Base-by-base conservation (phyloP, 2,329 filamentous ascomycete genomes). In the Mollisiaceae sp. region DNA sequence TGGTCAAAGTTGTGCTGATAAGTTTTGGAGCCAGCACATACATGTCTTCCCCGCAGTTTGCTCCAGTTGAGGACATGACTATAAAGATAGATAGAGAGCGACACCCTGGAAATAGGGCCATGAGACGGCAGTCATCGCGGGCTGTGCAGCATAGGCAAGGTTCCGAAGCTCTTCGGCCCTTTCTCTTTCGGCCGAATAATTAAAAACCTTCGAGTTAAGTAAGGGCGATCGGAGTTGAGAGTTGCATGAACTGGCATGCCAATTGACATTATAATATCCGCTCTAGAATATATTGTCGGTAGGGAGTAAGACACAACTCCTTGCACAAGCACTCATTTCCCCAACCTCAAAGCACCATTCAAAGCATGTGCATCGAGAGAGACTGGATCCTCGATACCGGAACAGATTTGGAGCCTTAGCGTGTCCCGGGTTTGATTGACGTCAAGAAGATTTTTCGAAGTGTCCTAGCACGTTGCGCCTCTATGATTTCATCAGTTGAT, bases 61-160 rank as follows among this genome's bases (percentile, higher is more conserved):
- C 22, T 22, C 20, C 20, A 6, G 45, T 50, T 8, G 45, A 50
- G 11, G 45, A 50, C 24, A 11, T 50, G 45, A 50, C 45, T 22
- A 50, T 50, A 50, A 50, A 50, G 45, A 50, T 50, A 12, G 45
- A 50, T 27, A 50, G 45, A 50, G n/a, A 50, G 24, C 45, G 45
- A 20, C 45, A 20, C 11, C 4, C n/a, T 50, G 45, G 45, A n/a
- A 50, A 50, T 20, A 20, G 4, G 20, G 45, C 24, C 8, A 50
- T 24, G 45, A n/a, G 45, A 4, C 45, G 45, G 22, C 45, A 50
- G 45, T 50, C 45, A 20, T n/a, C n/a, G 1, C 45, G 45, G 24
- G 22, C 22, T 14, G 22, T 4, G 20, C 45, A 50, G n/a, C 18
- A 50, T 4, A 50, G 22, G 22, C 45, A 50, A 11, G 20, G 45